phyloP scores from a whole-genome alignment of 106 monocot species.

The Ottelia alismoides region DNA sequence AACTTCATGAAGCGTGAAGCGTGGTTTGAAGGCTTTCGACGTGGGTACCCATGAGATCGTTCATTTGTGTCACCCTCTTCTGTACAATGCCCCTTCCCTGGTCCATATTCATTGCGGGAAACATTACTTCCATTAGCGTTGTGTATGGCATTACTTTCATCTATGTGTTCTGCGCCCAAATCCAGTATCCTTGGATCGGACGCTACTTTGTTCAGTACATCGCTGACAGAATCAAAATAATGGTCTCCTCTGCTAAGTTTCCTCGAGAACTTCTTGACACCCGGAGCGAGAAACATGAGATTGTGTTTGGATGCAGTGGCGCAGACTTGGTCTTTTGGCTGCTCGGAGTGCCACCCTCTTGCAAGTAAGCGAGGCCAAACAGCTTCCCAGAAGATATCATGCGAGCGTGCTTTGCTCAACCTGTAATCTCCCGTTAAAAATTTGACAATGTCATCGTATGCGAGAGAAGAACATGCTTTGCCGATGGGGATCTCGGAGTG shows the following conservation, averaged over 20 bases:
- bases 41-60: background rate
- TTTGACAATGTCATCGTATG: constrained; percentile 51
- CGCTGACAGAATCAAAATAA: constrained; percentile 90
- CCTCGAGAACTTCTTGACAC: constrained; percentile 68
- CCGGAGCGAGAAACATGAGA: constrained; percentile 72
- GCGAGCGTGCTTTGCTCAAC: constrained; percentile 74
- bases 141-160: background rate
- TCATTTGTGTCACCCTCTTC: background rate
- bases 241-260: constrained; percentile 77
- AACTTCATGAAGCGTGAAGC: constrained; percentile 13
- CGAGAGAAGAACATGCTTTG: constrained; percentile 65
- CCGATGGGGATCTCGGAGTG: constrained; percentile 58
- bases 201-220: constrained; percentile 78
- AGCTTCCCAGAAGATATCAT: constrained; percentile 97
- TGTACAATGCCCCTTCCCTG: no score
- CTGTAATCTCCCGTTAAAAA: constrained; percentile 84
- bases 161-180: constrained; percentile 35
- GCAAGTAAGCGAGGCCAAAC: constrained; percentile 38
- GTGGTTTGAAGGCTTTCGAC: background rate
- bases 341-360: constrained; percentile 81
- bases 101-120: no score
- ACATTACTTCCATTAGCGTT: background rate
- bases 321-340: constrained; percentile 45
- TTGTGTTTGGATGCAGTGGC: constrained; percentile 21
- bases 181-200: constrained; percentile 68